Evolutionary conservation across 192 early-diverging fungal genomes (phyloP), one percentile per base, ranked within the genome.

Genomic region (Linnemannia elongata): DNA sequence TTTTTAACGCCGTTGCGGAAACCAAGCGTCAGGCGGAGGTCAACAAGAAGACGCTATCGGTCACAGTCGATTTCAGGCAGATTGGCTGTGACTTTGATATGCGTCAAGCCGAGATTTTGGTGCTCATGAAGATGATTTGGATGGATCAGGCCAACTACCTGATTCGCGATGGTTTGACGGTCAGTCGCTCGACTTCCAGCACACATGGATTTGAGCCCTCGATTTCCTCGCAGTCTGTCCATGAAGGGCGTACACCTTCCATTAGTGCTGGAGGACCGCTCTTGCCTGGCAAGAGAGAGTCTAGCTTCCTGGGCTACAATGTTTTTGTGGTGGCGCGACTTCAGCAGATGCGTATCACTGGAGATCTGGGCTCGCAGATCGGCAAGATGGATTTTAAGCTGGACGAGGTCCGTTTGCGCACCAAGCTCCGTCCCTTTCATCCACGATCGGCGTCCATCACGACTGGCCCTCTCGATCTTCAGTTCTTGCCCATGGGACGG

Each of bases 101-200:
- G 41, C 90, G 94, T 2, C 93, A 96, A 74, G 81, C 95, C 7
- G 95, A 96, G 86, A 95, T 96, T 77, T 85, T 95, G 30, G 90
- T 96, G 72, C 78, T 94, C 12, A 91, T 96, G 74, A 90, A 93
- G 33, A 88, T 91, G 12, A 88, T 94, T 12, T 96, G 96, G 96
- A 88, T 96, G 76, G 89, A 89, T 38, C 91, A 90, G 47, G 85
- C 88, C 60, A 90, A 87, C 77, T 78, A 91, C 63, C 41, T 87
- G 69, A 76, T 89, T 70, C 80, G 86, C 71, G 79, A 83, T 66
- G 72, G 87, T 35, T 36, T 80, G 12, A 76, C 81, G 0, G 83
- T 79, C 12, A 85, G 82, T 42, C 74, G 80, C 6, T 86, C 86
- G 15, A 75, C 87, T 1, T 87, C 84, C 1, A 60, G 69, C 35